Conservation (phyloP, 2,329 filamentous ascomycete genomes). For the Beauveria sp. region DNA sequence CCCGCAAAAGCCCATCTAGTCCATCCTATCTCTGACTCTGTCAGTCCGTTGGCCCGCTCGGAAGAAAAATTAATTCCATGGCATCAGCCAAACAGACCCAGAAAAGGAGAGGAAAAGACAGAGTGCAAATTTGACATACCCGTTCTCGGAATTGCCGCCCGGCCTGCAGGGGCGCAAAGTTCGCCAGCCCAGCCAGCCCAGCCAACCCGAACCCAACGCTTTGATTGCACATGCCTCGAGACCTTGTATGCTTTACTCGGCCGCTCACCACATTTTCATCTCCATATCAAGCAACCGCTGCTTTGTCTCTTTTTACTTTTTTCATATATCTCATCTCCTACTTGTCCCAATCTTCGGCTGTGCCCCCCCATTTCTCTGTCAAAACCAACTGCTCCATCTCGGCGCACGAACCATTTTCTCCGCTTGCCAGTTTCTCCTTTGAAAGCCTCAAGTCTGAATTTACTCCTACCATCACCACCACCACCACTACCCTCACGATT, state of each 20-base stretch:
- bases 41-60: conserved; percentile 5
- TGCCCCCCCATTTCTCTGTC: background rate
- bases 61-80: background rate
- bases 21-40: background rate
- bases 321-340: background rate
- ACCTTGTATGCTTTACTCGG: conserved; percentile 4
- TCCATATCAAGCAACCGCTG: background rate
- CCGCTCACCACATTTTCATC: conserved; percentile 6
- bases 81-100: background rate
- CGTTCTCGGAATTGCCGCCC: conserved; percentile 12
- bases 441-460: background rate
- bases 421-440: background rate
- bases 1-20: conserved; percentile 3
- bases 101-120: background rate
- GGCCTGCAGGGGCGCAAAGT: background rate
- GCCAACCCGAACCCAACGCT: conserved; percentile 3
- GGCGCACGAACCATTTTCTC: background rate
- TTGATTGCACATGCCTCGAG: conserved; percentile 10
- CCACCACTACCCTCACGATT: background rate
- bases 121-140: background rate
- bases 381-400: background rate
- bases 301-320: background rate
- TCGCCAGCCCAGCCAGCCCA: background rate
- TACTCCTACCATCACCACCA: background rate
- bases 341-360: no score